Base-by-base conservation (phyloP, 2,329 filamentous ascomycete species). In the Verticillium klebahnii region DNA sequence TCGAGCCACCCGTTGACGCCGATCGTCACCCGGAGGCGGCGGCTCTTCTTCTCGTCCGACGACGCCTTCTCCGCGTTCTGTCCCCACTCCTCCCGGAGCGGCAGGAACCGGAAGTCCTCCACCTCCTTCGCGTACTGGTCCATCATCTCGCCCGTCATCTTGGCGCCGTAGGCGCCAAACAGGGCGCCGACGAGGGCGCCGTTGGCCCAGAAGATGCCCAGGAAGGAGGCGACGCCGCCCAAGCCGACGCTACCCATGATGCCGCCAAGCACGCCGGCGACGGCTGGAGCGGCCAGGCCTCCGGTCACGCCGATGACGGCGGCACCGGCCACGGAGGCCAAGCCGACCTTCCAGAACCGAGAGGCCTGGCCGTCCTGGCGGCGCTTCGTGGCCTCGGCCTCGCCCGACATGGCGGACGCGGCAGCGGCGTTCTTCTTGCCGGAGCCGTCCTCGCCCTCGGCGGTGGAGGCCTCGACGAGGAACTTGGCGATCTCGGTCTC, bases 281-380 rank as follows among this genome's bases (percentile, higher is more conserved):
- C 89, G 0, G 96, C 80, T 0, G 93, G 93, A 0, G 93, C 93
- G 1, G 93, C 93, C n/a, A 97, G 81, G 2, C 93, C 93, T 19
- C 93, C 93, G 0, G 93, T 97, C 3, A 97, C 85, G 6, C 93
- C 93, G n/a, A 97, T 93, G 1, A 97, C 79, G 0, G 91, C 91
- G 1, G 94, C 94, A 12, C 94, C 94, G 0, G 92, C 93, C 0
- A 96, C 92, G 9, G 90, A 91, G 0, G 93, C 94, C 31, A 97
- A 80, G 0, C 93, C 92, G 23, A 97, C 92, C 72, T 97, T 97
- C 91, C 92, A 96, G 72, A 90, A 90, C 9, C 93, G 82, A 23
- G 85, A 82, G 9, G 83, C 77, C 67, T 90, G 86, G 60, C 89
- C 90, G 63, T 91, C 84, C 65, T 93, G 87, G 15, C 84, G 84